Percentiles rank a stretch among this genome's conserved stretches.
Conservation (phyloP, 192 early-diverging fungal species). For the Oehlia diaphana region DNA sequence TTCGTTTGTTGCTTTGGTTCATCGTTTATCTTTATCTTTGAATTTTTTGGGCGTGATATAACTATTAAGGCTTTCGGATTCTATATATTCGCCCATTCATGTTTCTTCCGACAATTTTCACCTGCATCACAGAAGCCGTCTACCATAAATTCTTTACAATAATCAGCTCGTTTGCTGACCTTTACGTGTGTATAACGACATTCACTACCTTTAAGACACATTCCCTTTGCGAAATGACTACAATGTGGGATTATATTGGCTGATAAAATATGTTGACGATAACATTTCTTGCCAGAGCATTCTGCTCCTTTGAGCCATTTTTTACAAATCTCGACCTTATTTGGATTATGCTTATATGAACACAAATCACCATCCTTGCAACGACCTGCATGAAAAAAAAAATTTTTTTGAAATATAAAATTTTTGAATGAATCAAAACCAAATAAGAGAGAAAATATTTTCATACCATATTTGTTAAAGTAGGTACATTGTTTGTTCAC, state of each 20-base stretch:
- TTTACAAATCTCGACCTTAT: neutral
- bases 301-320: slow-evolving; percentile 2
- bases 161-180: neutral
- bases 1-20: too few relatives aligned
- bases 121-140: slow-evolving; percentile 11
- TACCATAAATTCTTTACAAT: slow-evolving; percentile 3
- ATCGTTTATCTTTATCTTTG: too few relatives aligned
- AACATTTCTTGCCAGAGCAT: neutral
- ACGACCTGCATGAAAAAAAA: neutral
- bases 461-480: neutral
- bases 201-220: neutral
- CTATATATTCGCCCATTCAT: neutral
- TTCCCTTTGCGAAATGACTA: neutral
- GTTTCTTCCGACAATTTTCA: slow-evolving; percentile 8
- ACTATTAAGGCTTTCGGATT: neutral
- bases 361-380: slow-evolving; percentile 8
- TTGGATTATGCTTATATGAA: neutral
- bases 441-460: too few relatives aligned
- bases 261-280: neutral
- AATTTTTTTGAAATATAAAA: too few relatives aligned
- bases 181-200: slow-evolving; percentile 24
- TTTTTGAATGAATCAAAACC: too few relatives aligned
- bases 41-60: neutral
- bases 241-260: slow-evolving; percentile 23
- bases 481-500: neutral